These are phyloP conservation scores for Euphorbia tirucalli DNA, from an alignment of 345 rosid genomes.

Conservation along the genomic window DNA sequence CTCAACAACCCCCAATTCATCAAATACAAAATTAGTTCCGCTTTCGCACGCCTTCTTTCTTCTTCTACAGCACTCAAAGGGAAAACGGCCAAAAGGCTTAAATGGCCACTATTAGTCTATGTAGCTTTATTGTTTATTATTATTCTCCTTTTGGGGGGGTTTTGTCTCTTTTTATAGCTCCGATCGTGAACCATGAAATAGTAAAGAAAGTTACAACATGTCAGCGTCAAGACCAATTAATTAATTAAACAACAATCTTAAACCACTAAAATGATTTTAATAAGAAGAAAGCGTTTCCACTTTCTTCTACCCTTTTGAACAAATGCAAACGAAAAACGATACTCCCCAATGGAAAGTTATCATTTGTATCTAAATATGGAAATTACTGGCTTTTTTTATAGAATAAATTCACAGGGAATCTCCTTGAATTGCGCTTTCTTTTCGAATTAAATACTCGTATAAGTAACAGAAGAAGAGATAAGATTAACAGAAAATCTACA, in stretches of 20 bases:
- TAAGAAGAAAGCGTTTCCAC: neutral
- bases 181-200: neutral
- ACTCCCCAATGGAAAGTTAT: neutral
- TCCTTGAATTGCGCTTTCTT: neutral
- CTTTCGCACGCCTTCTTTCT: neutral
- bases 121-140: neutral
- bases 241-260: neutral
- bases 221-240: neutral
- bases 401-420: neutral
- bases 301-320: neutral
- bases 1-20: constrained; percentile 11
- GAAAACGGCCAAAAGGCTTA: neutral
- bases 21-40: neutral
- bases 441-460: neutral
- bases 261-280: neutral
- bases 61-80: neutral
- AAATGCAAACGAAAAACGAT: neutral
- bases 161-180: neutral
- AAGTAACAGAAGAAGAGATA: neutral
- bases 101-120: neutral
- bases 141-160: neutral
- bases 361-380: neutral
- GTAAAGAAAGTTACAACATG: neutral
- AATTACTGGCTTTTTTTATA: neutral
- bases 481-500: neutral